Evolutionary conservation across 129 eudicot genomes (phyloP).

Genomic region (Flaveria brownii): DNA sequence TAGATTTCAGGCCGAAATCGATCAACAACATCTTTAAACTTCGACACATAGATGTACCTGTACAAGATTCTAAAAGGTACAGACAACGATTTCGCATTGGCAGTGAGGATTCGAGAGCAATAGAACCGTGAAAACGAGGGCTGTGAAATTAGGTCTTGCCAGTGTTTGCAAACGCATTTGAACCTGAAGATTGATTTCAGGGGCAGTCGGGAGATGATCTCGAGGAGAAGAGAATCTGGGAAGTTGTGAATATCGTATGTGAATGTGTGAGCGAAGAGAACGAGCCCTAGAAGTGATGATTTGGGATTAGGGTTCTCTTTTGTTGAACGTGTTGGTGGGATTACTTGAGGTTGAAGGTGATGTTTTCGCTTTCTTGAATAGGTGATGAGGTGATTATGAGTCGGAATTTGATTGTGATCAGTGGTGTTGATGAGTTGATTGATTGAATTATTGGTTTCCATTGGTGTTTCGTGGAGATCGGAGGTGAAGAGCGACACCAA

Average conservation of each 20-base stretch:
- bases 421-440: background rate
- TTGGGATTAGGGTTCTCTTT: constrained; percentile 19
- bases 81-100: background rate
- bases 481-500: constrained; percentile 24
- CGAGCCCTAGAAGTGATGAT: constrained; percentile 31
- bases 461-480: constrained; percentile 1
- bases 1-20: constrained; percentile 49
- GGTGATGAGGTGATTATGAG: constrained; percentile 14
- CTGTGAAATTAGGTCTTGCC: constrained; percentile 46
- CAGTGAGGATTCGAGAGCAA: constrained; percentile 14
- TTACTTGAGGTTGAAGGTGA: constrained; percentile 30
- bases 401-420: background rate
- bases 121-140: constrained; percentile 41
- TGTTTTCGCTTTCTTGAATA: constrained; percentile 27
- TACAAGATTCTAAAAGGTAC: constrained; percentile 41
- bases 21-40: constrained; percentile 41
- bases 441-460: background rate
- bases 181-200: constrained; percentile 46
- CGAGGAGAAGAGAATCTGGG: constrained; percentile 44
- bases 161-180: constrained; percentile 51
- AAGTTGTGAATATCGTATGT: constrained; percentile 37
- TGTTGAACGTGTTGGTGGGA: background rate
- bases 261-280: constrained; percentile 28
- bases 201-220: constrained; percentile 44
- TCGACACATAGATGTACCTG: constrained; percentile 48